Base-by-base conservation (phyloP, 352 stramenopile genomes). In the Phytophthora rubi region DNA sequence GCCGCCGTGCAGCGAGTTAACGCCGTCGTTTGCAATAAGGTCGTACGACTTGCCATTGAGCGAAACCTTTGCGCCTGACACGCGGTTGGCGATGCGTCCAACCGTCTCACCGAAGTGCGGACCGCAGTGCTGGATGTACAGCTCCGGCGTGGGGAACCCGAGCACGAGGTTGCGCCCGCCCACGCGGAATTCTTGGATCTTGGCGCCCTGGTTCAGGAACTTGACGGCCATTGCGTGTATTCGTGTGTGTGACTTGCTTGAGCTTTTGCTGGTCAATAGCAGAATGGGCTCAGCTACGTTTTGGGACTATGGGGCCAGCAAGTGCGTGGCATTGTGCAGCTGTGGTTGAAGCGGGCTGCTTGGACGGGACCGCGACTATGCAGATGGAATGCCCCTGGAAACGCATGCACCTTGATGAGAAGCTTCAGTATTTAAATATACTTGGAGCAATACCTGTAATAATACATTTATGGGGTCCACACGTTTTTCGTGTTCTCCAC, bases 181-280 rank as follows among this genome's bases (percentile, higher is more conserved):
- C 54, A 81, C 59, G 56, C 55, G n/a, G 51, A 75, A 68, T 28
- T 71, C 68, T 10, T 71, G 26, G 52, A 75, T 68, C 26, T 54
- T 75, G 68, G 68, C 68, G 8, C 68, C 68, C 32, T 74, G 67
- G 67, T 70, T 74, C 42, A 74, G 67, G 55, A 74, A 74, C 49
- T 65, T 74, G 48, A 70, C 61, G 39, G 61, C 30, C 67, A 74
- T 74, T n/a, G n/a, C n/a, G n/a, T n/a, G n/a, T n/a, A n/a, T n/a
- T n/a, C n/a, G n/a, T 30, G 26, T 30, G n/a, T 6, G 3, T 60
- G 39, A 33, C n/a, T 51, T 6, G 15, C 53, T 73, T 70, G 60
- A 26, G 35, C 6, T 18, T 15, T 57, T 65, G 53, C 35, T 51
- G 53, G 47, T 33, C 49, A 58, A 70, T 65, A 65, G 53, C 30